A percentile compares a stretch with the other conserved stretches of the same genome.
phyloP scores from a whole-genome alignment of 805 yeast genomes.

The Yamadazyma endophytica region DNA sequence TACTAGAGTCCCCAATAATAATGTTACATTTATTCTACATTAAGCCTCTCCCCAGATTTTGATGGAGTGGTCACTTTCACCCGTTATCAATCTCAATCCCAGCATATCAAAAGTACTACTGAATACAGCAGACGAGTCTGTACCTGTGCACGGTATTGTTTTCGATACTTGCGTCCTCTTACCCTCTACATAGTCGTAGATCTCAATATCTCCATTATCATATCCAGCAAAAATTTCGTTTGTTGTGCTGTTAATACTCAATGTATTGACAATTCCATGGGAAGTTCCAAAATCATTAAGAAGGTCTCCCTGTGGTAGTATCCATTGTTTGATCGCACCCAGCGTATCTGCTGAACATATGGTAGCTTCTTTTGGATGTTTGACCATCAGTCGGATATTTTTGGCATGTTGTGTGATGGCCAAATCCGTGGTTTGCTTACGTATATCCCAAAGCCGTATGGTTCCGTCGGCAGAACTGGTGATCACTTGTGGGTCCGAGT shows the following conservation, averaged over 20 bases:
- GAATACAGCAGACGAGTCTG: constrained; percentile 63
- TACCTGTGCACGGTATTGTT: constrained; percentile 66
- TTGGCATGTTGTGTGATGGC: constrained; percentile 83
- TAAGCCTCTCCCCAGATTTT: constrained; percentile 54
- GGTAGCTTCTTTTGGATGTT: constrained; percentile 68
- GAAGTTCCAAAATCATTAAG: constrained; percentile 50
- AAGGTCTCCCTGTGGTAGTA: constrained; percentile 70
- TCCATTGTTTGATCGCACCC: constrained; percentile 75
- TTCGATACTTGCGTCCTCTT: constrained; percentile 49
- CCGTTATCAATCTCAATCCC: constrained; percentile 77
- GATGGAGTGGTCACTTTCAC: constrained; percentile 86
- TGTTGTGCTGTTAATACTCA: constrained; percentile 59
- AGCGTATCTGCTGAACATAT: constrained; percentile 79
- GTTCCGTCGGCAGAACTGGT: constrained; percentile 84
- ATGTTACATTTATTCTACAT: constrained; percentile 1
- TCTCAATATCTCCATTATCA: constrained; percentile 73
- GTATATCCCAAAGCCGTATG: constrained; percentile 83
- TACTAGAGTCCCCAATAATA: not conserved
- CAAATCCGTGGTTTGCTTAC: constrained; percentile 67
- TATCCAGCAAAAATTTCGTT: constrained; percentile 72
- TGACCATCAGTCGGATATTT: constrained; percentile 67
- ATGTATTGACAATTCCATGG: constrained; percentile 59
- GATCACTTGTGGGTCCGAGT: constrained; percentile 80
- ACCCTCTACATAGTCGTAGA: constrained; percentile 77
- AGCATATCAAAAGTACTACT: constrained; percentile 73